A percentile compares a stretch with the other conserved stretches of the same genome.
phyloP scores from a whole-genome alignment of 2,329 filamentous ascomycete species.

The Fusarium irregulare region DNA sequence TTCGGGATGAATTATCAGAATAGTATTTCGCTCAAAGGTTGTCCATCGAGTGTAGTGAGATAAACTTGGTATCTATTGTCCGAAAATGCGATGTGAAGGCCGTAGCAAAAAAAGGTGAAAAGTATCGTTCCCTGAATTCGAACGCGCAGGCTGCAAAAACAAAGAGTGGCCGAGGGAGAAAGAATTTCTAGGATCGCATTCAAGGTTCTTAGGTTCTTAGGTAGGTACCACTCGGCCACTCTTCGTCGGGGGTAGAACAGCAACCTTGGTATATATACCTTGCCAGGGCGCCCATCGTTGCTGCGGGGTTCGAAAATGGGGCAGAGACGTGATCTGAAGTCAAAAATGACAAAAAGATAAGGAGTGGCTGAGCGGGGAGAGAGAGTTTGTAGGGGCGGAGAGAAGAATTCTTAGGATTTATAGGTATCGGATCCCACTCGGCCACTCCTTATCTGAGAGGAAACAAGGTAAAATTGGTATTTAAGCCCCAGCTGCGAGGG shows the following conservation, averaged over 20 bases:
- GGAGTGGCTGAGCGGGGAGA: neutral
- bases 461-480: neutral
- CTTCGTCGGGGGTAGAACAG: conserved; percentile 1
- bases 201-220: conserved; percentile 7
- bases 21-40: neutral
- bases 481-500: neutral
- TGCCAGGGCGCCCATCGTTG: neutral
- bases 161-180: conserved; percentile 7
- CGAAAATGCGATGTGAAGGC: neutral
- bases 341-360: conserved; percentile 7
- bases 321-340: neutral
- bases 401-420: neutral
- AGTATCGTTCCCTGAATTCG: neutral
- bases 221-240: conserved; percentile 24
- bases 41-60: neutral
- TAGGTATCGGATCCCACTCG: neutral
- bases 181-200: neutral
- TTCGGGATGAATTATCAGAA: neutral
- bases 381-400: neutral
- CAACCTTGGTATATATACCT: neutral
- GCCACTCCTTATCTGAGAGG: neutral
- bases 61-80: neutral
- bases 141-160: conserved; percentile 8
- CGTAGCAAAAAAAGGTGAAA: neutral
- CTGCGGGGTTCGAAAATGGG: neutral